Conservation (phyloP, 2,329 filamentous ascomycete genomes). For the Gyromitra esculenta region DNA sequence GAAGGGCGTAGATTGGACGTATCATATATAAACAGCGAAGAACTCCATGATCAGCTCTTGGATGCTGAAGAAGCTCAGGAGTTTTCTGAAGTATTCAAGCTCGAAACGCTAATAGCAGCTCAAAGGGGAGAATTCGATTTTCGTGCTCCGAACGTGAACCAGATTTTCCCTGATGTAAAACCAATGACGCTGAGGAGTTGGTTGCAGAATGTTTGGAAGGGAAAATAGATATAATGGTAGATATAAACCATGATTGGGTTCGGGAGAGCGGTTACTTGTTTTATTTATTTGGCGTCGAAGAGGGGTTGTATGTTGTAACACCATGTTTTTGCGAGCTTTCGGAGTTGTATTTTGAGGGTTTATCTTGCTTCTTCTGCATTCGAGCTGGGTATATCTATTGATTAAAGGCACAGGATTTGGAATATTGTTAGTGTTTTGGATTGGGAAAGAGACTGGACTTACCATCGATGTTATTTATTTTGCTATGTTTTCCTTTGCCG, state of each 20-base stretch:
- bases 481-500: background rate
- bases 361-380: background rate
- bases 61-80: conserved; percentile 47
- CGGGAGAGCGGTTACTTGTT: background rate
- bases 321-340: background rate
- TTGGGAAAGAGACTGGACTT: background rate
- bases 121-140: conserved; percentile 52
- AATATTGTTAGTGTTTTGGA: background rate
- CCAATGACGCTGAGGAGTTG: conserved; percentile 39
- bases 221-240: background rate
- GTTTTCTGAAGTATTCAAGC: conserved; percentile 11
- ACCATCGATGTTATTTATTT: conserved; percentile 9
- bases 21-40: conserved; percentile 27
- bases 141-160: conserved; percentile 37
- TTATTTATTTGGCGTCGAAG: conserved; percentile 1
- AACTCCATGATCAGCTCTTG: conserved; percentile 45
- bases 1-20: conserved; percentile 38
- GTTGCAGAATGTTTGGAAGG: conserved; percentile 40
- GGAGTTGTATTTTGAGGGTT: conserved; percentile 4
- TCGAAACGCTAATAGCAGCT: conserved; percentile 47
- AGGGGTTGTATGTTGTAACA: background rate
- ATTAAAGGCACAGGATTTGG: background rate
- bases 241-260: background rate
- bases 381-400: background rate
- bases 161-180: conserved; percentile 42